A percentile compares a stretch with the other conserved stretches of the same genome.
Conservation (phyloP, 1,284 basidiomycete genomes). For the Mycena citricolor region DNA sequence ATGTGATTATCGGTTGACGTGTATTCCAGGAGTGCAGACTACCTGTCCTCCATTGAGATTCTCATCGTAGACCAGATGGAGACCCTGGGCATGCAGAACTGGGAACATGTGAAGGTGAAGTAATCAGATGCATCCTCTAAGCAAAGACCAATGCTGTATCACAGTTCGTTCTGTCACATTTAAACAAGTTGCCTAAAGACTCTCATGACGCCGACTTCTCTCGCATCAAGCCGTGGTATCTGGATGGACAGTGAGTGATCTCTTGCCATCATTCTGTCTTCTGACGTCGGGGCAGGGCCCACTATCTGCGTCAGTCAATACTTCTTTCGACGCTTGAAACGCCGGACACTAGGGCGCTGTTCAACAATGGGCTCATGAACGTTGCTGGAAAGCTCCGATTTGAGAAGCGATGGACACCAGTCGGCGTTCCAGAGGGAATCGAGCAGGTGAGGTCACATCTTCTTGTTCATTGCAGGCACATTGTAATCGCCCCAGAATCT, state of each 20-base stretch:
- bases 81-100: conserved; percentile 96
- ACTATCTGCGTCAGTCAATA: conserved; percentile 86
- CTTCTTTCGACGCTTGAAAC: conserved; percentile 89
- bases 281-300: conserved; percentile 49
- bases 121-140: background rate
- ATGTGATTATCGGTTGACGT: conserved; percentile 5
- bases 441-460: conserved; percentile 57
- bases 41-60: conserved; percentile 92
- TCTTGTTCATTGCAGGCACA: background rate
- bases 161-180: conserved; percentile 83
- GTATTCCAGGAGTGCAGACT: conserved; percentile 71
- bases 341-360: conserved; percentile 83
- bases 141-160: conserved; percentile 7
- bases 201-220: conserved; percentile 96
- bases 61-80: conserved; percentile 94
- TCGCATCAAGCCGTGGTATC: conserved; percentile 95
- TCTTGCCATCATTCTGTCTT: background rate
- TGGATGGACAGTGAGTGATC: conserved; percentile 81
- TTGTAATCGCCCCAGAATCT: conserved; percentile 48
- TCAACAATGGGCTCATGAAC: conserved; percentile 74
- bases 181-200: conserved; percentile 90
- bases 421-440: conserved; percentile 78
- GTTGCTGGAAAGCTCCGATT: conserved; percentile 81
- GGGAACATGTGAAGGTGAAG: conserved; percentile 92
- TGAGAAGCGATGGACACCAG: conserved; percentile 66